Evolutionary conservation across 2,329 filamentous ascomycete genomes (phyloP), one percentile per base, ranked within the genome.

Genomic region (Dichotomopilus funicola): DNA sequence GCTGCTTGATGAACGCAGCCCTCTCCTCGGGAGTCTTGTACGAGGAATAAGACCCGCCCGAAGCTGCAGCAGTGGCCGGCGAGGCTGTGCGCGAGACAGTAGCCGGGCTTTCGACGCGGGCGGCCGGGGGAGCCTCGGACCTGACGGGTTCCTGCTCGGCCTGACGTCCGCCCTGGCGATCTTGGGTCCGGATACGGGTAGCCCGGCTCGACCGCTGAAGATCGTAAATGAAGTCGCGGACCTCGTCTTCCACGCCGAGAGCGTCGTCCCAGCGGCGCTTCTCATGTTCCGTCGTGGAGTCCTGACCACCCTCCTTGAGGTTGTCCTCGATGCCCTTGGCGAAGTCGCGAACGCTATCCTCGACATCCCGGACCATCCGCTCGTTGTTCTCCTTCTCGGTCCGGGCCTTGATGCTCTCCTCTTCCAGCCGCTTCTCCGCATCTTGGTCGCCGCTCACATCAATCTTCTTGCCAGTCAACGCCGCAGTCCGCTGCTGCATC

Each of bases 201-300:
- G 89, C 80, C 61, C 91, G 84, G 69, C 90, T 95, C 59, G 86
- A 88, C 59, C 92, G 85, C 69, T 96, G 91, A 52, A 99, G 76
- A 63, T 97, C 94, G 68, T 94, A 97, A 69, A 99, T 99, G 71
- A 99, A 97, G 67, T 99, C 94, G 66, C 91, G 89, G 59, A 97
- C 88, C 66, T 96, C 91, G 66, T 99, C 92, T 68, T 99, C 94
- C 34, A 99, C 94, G 34, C 94, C 94, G 40, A 99, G 79, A 8
- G 85, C 94, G 71, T 99, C 94, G 64, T 99, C 91, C 94, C 94
- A 99, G 59, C 94, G 83, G 59, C 94, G 85, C 65, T 83, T 86
- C 75, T 99, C 94, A 68, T 96, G 91, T 71, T 96, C 90, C 59
- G 85, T 89, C 3, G 85, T 83, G 41, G 85, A 86, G 64, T 86